Base-by-base conservation (phyloP, 352 stramenopile genomes). In the Globisporangium iwayamae region DNA sequence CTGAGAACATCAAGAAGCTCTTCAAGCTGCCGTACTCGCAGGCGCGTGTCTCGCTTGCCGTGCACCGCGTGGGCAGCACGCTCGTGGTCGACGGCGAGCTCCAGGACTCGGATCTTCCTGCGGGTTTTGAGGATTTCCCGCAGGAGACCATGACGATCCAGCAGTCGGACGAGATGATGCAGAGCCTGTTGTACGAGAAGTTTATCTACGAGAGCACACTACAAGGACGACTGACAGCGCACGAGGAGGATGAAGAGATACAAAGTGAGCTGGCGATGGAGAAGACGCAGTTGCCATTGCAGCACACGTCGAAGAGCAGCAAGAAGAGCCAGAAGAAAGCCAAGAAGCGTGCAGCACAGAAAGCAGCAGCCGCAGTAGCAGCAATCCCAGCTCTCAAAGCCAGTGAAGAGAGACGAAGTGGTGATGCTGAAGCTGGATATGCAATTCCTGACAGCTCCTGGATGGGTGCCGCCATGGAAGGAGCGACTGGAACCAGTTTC, bases 21-120 rank as follows among this genome's bases (percentile, higher is more conserved):
- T 95, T 95, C 65, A 95, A 95, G 67, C 65, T 95, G 57, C 84
- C 87, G 38, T 95, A 95, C 67, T 93, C 87, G 10, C 78, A 87
- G 36, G 83, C 72, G 1, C 67, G 74, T 41, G 85, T 95, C n/a
- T 95, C 87, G 5, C 73, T 95, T 8, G 87, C 85, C 0, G 83
- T 95, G 30, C 87, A 95, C 66, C 80, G 83, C 30, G 82, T 95
- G 0, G 87, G 87, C 1, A 83, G 68, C 30, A 95, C 87, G 18
- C 63, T 95, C 6, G 82, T 95, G 6, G 87, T 95, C 25, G 87
- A 94, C 51, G 87, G 87, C 30, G 87, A 91, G 20, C 75, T 95
- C 3, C 66, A 89, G 14, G 78, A 92, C 32, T 68, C 65, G 22
- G 87, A 95, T 48, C 52, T 95, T 3, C 82, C 83, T 1, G 73